Evolutionary conservation across 805 yeast species (phyloP), one percentile per base, ranked within the genome.

Genomic region (Kazachstania martiniae): DNA sequence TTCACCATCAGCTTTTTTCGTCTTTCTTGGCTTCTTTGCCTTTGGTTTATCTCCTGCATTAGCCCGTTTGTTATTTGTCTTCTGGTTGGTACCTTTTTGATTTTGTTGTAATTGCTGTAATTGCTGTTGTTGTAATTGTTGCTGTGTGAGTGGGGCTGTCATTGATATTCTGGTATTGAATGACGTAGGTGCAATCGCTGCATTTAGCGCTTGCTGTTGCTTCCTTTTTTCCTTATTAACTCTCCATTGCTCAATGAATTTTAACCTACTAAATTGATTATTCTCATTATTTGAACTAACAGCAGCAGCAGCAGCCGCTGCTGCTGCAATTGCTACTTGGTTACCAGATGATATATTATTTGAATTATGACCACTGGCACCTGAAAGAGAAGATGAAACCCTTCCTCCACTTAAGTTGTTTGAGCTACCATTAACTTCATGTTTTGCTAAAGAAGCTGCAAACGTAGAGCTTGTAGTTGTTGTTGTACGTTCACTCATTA

Each of bases 161-260:
- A 56, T 55, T 8, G 58, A 56, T 28, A 54, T 56, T 27, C 47
- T 46, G 12, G 46, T 48, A 42, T 47, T 50, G 35, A 50, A 58
- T 13, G 53, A 46, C n/a, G 45, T 39, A 16, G 17, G 8, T 28
- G 29, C 12, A 27, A 17, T 26, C 30, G 35, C 43, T 31, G 58
- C 44, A 27, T 33, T 28, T 8, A 33, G 14, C 7, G 9, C 66
- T 17, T 33, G 32, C 15, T 63, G 66, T 36, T 66, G 70, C 38
- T 66, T 65, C 36, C 65, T 50, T 39, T 71, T 63, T 36, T 72
- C 78, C 47, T 73, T 71, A 51, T 81, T 72, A 29, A 81, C 65
- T 34, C 94, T 66, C 59, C 82, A 74, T 57, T 81, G 91, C 54
- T 89, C 97, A 37, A 89, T 80, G 47, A 87, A 85, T 41, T 94